Conservation (phyloP, 345 rosid species). For the Populus ilicifolia region DNA sequence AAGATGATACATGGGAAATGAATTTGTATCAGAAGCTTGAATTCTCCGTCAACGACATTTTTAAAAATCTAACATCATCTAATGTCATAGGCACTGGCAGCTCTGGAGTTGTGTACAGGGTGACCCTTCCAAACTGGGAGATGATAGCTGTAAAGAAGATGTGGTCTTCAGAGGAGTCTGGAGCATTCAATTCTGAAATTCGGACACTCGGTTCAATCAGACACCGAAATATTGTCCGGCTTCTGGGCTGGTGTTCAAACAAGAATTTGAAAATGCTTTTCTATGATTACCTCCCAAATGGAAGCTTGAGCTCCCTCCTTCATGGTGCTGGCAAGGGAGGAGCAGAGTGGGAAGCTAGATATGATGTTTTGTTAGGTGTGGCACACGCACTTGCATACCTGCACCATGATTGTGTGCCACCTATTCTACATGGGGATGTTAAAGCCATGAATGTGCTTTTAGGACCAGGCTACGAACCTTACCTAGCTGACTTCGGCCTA, state of each 20-base stretch:
- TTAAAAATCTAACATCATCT: constrained; percentile 56
- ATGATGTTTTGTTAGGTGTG: constrained; percentile 67
- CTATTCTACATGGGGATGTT: constrained; percentile 87
- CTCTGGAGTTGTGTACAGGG: constrained; percentile 90
- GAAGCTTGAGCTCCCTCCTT: constrained; percentile 85
- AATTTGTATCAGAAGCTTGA: constrained; percentile 81
- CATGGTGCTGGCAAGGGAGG: constrained; percentile 74
- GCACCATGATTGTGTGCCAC: constrained; percentile 87
- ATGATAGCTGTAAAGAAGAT: constrained; percentile 84
- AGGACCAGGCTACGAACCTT: constrained; percentile 65
- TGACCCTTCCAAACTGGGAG: constrained; percentile 64
- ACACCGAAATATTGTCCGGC: constrained; percentile 75
- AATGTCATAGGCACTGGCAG: constrained; percentile 95
- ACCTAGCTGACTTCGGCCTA: constrained; percentile 86
- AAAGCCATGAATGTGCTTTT: constrained; percentile 87
- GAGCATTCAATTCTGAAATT: constrained; percentile 81
- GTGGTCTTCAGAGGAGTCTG: constrained; percentile 84
- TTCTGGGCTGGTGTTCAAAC: constrained; percentile 82
- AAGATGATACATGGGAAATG: constrained; percentile 62
- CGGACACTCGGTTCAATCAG: constrained; percentile 77
- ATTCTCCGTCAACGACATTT: constrained; percentile 66
- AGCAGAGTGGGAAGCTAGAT: constrained; percentile 81
- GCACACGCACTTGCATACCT: constrained; percentile 88
- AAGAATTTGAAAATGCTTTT: constrained; percentile 68
- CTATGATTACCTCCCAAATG: constrained; percentile 90